Evolutionary conservation across 257 asterid species (phyloP).

Genomic region (Eustoma russellianum): DNA sequence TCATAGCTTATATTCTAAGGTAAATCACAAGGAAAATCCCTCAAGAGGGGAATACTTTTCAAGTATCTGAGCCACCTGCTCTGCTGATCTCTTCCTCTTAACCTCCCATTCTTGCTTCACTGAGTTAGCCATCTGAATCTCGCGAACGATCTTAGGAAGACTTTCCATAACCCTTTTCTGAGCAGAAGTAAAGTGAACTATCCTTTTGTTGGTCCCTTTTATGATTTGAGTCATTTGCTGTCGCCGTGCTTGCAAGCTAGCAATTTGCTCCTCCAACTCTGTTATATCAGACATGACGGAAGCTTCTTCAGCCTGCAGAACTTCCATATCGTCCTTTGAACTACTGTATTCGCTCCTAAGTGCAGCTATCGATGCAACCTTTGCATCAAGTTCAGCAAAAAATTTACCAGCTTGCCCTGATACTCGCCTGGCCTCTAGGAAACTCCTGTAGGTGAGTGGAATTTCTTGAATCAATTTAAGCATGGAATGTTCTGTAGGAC

Average conservation of each 20-base stretch:
- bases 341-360: constrained; percentile 23
- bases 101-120: constrained; percentile 26
- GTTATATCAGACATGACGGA: constrained; percentile 12
- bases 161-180: constrained; percentile 17
- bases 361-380: constrained; percentile 10
- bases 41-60: constrained; percentile 26
- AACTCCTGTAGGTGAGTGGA: constrained; percentile 12
- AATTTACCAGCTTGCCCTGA: constrained; percentile 18
- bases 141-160: constrained; percentile 26
- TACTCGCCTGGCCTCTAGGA: constrained; percentile 17
- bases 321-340: constrained; percentile 25
- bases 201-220: constrained; percentile 20
- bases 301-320: constrained; percentile 25
- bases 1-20: background rate
- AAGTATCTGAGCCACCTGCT: constrained; percentile 20
- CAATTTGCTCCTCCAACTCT: constrained; percentile 27
- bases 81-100: constrained; percentile 20
- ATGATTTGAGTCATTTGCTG: constrained; percentile 11
- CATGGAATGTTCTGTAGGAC: constrained; percentile 17
- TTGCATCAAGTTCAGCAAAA: constrained; percentile 25
- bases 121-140: constrained; percentile 27
- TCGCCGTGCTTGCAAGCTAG: constrained; percentile 20
- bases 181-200: constrained; percentile 10
- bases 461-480: constrained; percentile 31
- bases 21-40: constrained; percentile 25